Percentiles rank a stretch among this genome's conserved stretches.
These are phyloP conservation scores for Starmerella potacharoeniae DNA, from an alignment of 805 yeast genomes.

Conservation along the genomic window DNA sequence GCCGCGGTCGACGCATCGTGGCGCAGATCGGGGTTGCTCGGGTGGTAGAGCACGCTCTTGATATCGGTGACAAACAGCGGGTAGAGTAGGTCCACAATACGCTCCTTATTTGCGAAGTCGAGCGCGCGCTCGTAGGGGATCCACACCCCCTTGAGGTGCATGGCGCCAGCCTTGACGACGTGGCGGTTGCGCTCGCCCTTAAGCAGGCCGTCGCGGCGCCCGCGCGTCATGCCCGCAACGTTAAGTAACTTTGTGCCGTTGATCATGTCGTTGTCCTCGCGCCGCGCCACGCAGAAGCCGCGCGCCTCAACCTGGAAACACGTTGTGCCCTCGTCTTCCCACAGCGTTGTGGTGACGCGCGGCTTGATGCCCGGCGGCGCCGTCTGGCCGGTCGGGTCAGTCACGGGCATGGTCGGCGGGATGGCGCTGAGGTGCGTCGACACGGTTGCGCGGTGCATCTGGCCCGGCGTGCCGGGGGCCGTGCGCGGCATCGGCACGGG, in stretches of 20 bases:
- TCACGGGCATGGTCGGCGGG: constrained; percentile 24
- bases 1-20: background rate
- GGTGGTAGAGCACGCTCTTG: constrained; percentile 35
- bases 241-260: constrained; percentile 75
- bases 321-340: constrained; percentile 80
- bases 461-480: constrained; percentile 4
- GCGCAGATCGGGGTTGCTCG: constrained; percentile 14
- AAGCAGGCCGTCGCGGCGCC: constrained; percentile 72
- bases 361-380: constrained; percentile 38
- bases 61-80: constrained; percentile 68
- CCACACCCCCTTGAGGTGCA: constrained; percentile 87
- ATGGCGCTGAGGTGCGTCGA: constrained; percentile 19
- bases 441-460: constrained; percentile 18
- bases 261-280: constrained; percentile 77
- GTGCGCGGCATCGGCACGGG: constrained; percentile 8
- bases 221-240: constrained; percentile 80
- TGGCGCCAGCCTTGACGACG: constrained; percentile 75
- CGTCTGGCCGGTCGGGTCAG: constrained; percentile 32
- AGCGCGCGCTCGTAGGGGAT: constrained; percentile 75
- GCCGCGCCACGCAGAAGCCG: constrained; percentile 66
- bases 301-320: constrained; percentile 80
- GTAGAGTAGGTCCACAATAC: constrained; percentile 53
- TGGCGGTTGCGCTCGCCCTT: constrained; percentile 66
- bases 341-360: constrained; percentile 69
- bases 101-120: constrained; percentile 71